Conservation (phyloP, 2,329 filamentous ascomycete species). For the Drechslera avenae region DNA sequence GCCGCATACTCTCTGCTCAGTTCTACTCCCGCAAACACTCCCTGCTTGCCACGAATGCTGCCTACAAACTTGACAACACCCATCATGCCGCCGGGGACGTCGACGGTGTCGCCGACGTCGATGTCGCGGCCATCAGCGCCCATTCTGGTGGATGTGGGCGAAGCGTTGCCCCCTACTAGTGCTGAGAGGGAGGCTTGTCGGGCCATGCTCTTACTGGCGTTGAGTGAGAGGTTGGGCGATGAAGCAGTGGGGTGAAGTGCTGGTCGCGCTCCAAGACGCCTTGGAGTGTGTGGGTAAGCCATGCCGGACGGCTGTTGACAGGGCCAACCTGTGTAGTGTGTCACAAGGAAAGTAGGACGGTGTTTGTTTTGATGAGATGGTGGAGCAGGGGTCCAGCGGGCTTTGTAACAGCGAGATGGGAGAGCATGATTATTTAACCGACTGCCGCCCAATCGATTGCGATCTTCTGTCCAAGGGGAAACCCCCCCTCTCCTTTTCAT, state of each 20-base stretch:
- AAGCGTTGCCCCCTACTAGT: conserved; percentile 60
- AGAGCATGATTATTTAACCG: conserved; percentile 14
- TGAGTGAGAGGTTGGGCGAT: conserved; percentile 50
- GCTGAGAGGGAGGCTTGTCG: conserved; percentile 75
- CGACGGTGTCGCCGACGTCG: conserved; percentile 80
- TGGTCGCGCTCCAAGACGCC: conserved; percentile 47
- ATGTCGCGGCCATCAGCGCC: conserved; percentile 59
- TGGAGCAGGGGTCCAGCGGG: conserved; percentile 8
- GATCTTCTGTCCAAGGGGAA: conserved; percentile 1
- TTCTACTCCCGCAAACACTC: conserved; percentile 90
- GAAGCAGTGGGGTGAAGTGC: conserved; percentile 50
- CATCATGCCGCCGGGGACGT: conserved; percentile 91
- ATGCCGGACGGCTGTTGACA: conserved; percentile 31
- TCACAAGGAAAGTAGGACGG: conserved; percentile 16
- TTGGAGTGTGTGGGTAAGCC: conserved; percentile 51
- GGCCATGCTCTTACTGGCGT: conserved; percentile 56
- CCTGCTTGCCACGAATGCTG: conserved; percentile 83
- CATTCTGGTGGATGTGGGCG: conserved; percentile 49
- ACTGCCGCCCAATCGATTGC: conserved; percentile 10
- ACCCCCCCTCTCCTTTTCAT: conserved; percentile 1
- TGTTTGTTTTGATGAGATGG: conserved; percentile 21
- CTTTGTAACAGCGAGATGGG: conserved; percentile 6
- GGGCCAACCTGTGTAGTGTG: conserved; percentile 18
- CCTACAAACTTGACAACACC: conserved; percentile 90
- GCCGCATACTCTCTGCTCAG: conserved; percentile 78